Base-by-base conservation (phyloP, 495 filamentous ascomycete genomes). In the Amniculicola lignicola region DNA sequence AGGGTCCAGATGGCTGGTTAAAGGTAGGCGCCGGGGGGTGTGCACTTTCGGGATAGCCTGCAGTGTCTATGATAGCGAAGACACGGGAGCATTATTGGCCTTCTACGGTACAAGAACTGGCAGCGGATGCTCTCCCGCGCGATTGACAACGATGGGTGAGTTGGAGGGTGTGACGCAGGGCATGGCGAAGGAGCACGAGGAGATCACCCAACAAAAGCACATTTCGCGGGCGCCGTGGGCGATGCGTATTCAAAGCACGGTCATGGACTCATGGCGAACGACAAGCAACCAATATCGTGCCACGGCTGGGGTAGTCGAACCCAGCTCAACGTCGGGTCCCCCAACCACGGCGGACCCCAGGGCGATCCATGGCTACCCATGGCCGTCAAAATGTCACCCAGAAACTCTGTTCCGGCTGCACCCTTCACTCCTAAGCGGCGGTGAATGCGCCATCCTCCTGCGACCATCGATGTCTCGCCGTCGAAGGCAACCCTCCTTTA, bases 1-100 rank as follows among this genome's bases (percentile, higher is more conserved):
- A 24, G 27, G 44, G 45, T 38, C 54, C 54, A 43, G 36, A 40
- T 46, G 45, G 45, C 43, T n/a, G n/a, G n/a, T n/a, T n/a, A n/a
- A n/a, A n/a, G n/a, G n/a, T n/a, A n/a, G n/a, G n/a, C n/a, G n/a
- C n/a, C 37, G 54, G 54, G 45, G 41, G 31, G 12, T 25, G 19
- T 12, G 28, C n/a, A 24, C 36, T 11, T 9, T 3, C 28, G 15
- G 49, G n/a, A 24, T 28, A 25, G 36, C 12, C 49, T 15, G 29
- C 29, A n/a, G 7, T n/a, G 29, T 7, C n/a, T 33, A n/a, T n/a
- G 44, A 21, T 12, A 11, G 19, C n/a, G n/a, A n/a, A n/a, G n/a
- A n/a, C n/a, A n/a, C n/a, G n/a, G n/a, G n/a, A n/a, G n/a, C n/a
- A n/a, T n/a, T n/a, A n/a, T 16, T 29, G 21, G n/a, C 37, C 42